Evolutionary conservation across 2,329 filamentous ascomycete genomes (phyloP).

Genomic region (Pezicula rhizophila): DNA sequence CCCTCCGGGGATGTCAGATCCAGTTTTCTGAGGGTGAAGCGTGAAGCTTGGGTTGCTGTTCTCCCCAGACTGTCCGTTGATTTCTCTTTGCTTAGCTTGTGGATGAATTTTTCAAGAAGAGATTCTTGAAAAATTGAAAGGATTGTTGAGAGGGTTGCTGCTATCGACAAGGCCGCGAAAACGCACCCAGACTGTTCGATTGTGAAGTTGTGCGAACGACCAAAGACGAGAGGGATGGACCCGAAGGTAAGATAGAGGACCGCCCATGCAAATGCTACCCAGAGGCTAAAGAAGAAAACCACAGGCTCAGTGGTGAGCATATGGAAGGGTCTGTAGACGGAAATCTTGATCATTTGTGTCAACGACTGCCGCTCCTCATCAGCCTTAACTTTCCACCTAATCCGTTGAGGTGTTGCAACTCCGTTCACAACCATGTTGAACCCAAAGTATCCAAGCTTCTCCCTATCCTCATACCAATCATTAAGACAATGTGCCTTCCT

Average conservation of each 20-base stretch:
- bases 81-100: slow-evolving; percentile 18
- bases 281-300: slow-evolving; percentile 81
- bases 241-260: slow-evolving; percentile 81
- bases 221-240: slow-evolving; percentile 74
- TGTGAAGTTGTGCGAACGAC: slow-evolving; percentile 60
- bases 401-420: slow-evolving; percentile 38
- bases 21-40: slow-evolving; percentile 6
- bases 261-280: slow-evolving; percentile 87
- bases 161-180: slow-evolving; percentile 68
- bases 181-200: slow-evolving; percentile 63
- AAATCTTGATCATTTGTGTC: slow-evolving; percentile 63
- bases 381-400: slow-evolving; percentile 74
- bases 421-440: slow-evolving; percentile 35
- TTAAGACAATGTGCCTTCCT: slow-evolving; percentile 71
- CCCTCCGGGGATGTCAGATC: slow-evolving; percentile 57
- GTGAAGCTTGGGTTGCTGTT: not conserved
- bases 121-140: slow-evolving; percentile 68
- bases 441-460: slow-evolving; percentile 46
- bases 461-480: slow-evolving; percentile 69
- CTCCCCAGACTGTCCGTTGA: not conserved
- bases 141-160: slow-evolving; percentile 57
- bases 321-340: slow-evolving; percentile 71
- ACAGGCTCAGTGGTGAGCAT: slow-evolving; percentile 71
- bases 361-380: slow-evolving; percentile 72
- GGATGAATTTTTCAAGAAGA: slow-evolving; percentile 45